Conservation (phyloP, 129 eudicot species). For the Glebionis coronaria region DNA sequence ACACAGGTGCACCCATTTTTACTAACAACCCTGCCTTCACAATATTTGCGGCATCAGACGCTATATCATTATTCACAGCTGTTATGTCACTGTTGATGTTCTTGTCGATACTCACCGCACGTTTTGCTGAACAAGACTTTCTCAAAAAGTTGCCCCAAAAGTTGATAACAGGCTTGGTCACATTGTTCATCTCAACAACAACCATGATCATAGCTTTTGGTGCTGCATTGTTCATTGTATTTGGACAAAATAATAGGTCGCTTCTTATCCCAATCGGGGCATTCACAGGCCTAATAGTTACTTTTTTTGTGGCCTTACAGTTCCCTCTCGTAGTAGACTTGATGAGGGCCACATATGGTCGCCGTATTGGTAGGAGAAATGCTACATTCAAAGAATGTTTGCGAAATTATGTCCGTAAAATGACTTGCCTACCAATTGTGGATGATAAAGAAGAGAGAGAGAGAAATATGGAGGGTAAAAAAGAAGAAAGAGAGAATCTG, state of each 20-base stretch:
- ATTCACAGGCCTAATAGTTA: neutral
- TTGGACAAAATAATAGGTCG: neutral
- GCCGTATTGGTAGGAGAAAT: neutral
- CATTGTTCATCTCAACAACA: constrained; percentile 8
- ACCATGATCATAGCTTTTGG: constrained; percentile 21
- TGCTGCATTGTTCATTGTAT: constrained; percentile 12
- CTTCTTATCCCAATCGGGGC: neutral
- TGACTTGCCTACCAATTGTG: neutral
- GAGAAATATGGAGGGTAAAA: no score
- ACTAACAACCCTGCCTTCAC: constrained; percentile 8
- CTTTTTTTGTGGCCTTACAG: constrained; percentile 7
- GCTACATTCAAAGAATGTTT: no score
- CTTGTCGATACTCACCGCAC: constrained; percentile 10
- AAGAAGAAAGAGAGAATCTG: no score
- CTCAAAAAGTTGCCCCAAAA: neutral
- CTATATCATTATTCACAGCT: constrained; percentile 22
- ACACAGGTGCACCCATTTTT: constrained; percentile 1
- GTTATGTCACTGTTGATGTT: constrained; percentile 25
- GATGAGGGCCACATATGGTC: constrained; percentile 7
- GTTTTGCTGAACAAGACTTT: neutral
- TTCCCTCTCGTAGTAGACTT: neutral
- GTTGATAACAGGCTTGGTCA: neutral
- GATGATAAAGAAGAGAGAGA: no score
- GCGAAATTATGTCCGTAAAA: neutral
- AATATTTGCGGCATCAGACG: constrained; percentile 9